Percentiles rank a stretch among this genome's conserved stretches.
These are phyloP conservation scores for Skeletonema tropicum DNA, from an alignment of 108 stramenopile genomes.

Conservation along the genomic window DNA sequence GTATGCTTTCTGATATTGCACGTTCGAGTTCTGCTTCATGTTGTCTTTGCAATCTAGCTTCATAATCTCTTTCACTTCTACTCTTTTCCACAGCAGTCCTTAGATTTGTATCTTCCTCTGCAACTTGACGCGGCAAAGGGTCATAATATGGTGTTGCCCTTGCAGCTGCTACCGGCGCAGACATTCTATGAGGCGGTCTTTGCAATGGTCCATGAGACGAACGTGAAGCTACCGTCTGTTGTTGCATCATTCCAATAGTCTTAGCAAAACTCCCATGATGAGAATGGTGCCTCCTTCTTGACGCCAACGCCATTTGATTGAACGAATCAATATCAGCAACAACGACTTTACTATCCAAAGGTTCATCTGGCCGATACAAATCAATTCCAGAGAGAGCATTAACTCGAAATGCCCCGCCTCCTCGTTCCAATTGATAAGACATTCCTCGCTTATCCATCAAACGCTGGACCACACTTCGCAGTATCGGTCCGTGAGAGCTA, in stretches of 20 bases:
- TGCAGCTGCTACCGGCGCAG: conserved; percentile 2
- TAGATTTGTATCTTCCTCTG: conserved; percentile 19
- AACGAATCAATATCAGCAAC: conserved; percentile 36
- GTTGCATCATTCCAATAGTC: conserved; percentile 6
- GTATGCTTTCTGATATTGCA: conserved; percentile 18
- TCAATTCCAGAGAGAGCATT: conserved; percentile 65
- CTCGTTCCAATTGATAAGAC: conserved; percentile 39
- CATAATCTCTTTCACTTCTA: conserved; percentile 18
- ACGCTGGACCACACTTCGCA: conserved; percentile 51
- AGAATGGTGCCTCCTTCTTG: conserved; percentile 1
- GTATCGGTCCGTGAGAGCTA: conserved; percentile 59
- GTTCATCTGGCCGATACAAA: conserved; percentile 37
- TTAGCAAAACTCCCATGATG: conserved; percentile 8
- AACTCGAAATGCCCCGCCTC: conserved; percentile 61
- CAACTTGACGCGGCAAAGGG: conserved; percentile 42
- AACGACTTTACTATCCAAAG: conserved; percentile 34
- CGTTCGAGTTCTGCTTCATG: conserved; percentile 17
- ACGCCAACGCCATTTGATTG: conserved; percentile 24
- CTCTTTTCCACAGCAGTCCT: conserved; percentile 24
- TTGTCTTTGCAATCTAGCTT: conserved; percentile 1
- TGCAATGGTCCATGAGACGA: neutral
- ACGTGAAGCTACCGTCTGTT: neutral
- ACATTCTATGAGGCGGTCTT: conserved; percentile 7
- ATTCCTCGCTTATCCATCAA: conserved; percentile 68
- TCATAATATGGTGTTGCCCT: conserved; percentile 6